Evolutionary conservation across 345 rosid species (phyloP).

Genomic region (Rhodamnia rubescens): DNA sequence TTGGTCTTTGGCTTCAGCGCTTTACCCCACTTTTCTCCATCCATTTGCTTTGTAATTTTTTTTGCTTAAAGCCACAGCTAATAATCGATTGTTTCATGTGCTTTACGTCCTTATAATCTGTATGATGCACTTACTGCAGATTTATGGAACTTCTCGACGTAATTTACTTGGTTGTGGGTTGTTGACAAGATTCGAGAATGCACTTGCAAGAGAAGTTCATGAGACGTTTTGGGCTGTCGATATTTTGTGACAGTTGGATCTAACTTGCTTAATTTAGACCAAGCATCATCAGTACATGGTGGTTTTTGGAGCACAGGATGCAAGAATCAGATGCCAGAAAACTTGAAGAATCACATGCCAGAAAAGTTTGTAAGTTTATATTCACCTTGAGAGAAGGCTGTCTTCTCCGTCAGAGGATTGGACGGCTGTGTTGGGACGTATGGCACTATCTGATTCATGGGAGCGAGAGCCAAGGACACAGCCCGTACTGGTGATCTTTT

Average conservation of each 20-base stretch:
- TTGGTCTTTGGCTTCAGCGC: background rate
- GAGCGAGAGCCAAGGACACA: no score
- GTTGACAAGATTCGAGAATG: background rate
- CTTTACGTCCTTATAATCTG: background rate
- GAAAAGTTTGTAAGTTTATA: background rate
- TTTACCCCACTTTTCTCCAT: background rate
- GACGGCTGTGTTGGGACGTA: no score
- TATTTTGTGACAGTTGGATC: background rate
- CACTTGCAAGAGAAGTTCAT: background rate
- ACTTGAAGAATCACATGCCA: background rate
- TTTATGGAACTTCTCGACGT: fast-evolving
- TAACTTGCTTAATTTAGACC: background rate
- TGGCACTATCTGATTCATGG: no score
- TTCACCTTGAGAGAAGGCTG: background rate
- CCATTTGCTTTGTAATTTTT: background rate
- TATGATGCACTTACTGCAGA: background rate
- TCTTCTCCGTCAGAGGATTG: no score
- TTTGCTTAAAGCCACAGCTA: background rate
- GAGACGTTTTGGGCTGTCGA: background rate
- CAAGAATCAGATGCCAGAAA: background rate
- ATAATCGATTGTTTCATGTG: background rate
- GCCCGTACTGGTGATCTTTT: background rate
- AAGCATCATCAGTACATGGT: background rate
- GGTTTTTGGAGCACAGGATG: background rate
- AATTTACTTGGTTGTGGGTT: background rate